These are phyloP conservation scores for Fusarium abutilonis DNA, from an alignment of 2,329 filamentous ascomycete species.

Conservation along the genomic window DNA sequence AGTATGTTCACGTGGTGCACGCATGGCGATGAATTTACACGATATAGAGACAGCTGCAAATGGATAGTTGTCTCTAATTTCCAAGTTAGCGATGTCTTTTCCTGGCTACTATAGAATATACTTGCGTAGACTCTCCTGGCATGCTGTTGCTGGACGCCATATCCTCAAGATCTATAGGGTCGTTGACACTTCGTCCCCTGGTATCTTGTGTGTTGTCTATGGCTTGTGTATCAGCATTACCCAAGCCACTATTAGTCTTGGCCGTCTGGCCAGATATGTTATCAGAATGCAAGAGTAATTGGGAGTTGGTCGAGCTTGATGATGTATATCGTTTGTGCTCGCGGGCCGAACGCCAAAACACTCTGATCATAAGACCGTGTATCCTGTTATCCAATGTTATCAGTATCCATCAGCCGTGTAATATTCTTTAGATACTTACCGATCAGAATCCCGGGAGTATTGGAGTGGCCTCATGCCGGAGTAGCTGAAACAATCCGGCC, in stretches of 20 bases:
- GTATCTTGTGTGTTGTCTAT: not conserved
- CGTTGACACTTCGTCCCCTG: conserved; percentile 2
- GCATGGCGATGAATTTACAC: not conserved
- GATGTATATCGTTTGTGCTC: conserved; percentile 17
- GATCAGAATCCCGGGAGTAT: conserved; percentile 22
- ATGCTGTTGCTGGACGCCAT: not conserved
- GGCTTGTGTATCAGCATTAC: not conserved
- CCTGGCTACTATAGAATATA: not conserved
- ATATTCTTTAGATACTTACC: conserved; percentile 5
- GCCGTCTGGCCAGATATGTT: fast-evolving
- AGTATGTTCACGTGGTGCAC: not conserved
- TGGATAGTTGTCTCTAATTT: not conserved
- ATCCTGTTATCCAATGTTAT: conserved; percentile 15
- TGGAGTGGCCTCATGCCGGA: not conserved
- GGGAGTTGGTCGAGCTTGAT: fast-evolving
- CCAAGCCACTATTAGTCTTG: not conserved
- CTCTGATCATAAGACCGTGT: conserved; percentile 17
- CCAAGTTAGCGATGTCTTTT: not conserved
- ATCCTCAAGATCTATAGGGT: conserved; percentile 23
- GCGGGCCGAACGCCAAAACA: conserved; percentile 21
- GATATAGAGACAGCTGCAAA: not conserved
- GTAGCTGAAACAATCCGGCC: conserved; percentile 21
- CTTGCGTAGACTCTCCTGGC: not conserved
- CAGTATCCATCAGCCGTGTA: not conserved
- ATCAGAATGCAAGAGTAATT: not conserved